phyloP scores from a whole-genome alignment of 495 filamentous ascomycete genomes.

The Daldinia childiae region DNA sequence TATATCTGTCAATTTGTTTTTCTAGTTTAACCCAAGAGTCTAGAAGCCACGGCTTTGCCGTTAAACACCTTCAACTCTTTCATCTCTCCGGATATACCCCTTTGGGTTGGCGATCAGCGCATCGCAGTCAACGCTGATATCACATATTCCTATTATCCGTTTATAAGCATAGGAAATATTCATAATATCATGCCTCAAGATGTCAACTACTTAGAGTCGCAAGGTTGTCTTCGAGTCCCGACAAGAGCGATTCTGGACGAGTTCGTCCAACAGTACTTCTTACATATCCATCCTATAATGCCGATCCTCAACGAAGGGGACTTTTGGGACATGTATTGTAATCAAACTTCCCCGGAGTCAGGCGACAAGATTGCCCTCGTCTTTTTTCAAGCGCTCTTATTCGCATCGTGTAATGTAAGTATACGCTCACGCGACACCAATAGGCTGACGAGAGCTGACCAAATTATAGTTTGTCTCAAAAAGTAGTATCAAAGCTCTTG shows the following conservation, averaged over 20 bases:
- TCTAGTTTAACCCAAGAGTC: conserved; percentile 4
- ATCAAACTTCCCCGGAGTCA: conserved; percentile 11
- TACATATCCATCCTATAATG: conserved; percentile 57
- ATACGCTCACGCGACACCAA: neutral
- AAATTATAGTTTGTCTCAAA: conserved; percentile 52
- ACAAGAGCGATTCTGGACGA: conserved; percentile 51
- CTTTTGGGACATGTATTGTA: conserved; percentile 58
- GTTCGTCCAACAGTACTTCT: conserved; percentile 60
- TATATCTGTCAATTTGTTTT: neutral
- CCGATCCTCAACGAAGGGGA: conserved; percentile 59
- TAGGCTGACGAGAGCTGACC: neutral
- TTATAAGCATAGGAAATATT: conserved; percentile 51
- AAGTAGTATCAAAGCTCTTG: conserved; percentile 53
- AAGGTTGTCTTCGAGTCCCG: conserved; percentile 57
- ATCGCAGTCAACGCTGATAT: conserved; percentile 45
- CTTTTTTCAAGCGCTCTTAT: conserved; percentile 60
- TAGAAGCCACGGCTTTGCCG: conserved; percentile 37
- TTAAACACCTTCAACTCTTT: conserved; percentile 42
- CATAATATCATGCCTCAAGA: conserved; percentile 54
- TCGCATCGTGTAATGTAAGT: conserved; percentile 58
- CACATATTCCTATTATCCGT: conserved; percentile 51
- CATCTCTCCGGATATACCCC: conserved; percentile 36
- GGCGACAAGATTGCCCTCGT: conserved; percentile 55
- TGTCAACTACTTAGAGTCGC: conserved; percentile 53
- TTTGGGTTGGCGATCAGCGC: conserved; percentile 41